phyloP scores from a whole-genome alignment of 306 rosid species.

The Lupinus albus region DNA sequence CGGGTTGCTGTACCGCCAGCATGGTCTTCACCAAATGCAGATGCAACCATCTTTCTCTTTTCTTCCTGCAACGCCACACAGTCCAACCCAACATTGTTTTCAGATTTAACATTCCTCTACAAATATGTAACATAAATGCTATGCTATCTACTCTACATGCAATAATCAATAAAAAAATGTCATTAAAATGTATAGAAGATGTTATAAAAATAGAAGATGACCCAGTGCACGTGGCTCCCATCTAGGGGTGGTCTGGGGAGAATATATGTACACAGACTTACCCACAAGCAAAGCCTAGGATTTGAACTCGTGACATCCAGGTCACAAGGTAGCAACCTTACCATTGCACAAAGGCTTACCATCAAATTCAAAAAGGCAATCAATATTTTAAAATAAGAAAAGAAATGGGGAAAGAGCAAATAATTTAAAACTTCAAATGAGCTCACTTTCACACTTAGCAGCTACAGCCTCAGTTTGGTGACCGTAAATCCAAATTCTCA shows the following conservation, averaged over 20 bases:
- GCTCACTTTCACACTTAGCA: slow-evolving; percentile 8
- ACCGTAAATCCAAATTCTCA: slow-evolving; percentile 27
- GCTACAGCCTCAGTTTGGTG: slow-evolving; percentile 28
- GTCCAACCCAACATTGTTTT: slow-evolving; percentile 36
- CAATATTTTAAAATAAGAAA: neutral
- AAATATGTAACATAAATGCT: neutral
- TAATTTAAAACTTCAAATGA: slow-evolving; percentile 19
- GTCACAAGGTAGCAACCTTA: no score
- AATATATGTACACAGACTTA: no score
- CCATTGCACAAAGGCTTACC: no score
- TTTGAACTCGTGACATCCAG: no score
- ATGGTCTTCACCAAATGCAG: slow-evolving; percentile 96
- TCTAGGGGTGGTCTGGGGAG: no score
- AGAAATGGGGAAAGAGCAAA: neutral
- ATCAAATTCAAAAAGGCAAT: neutral
- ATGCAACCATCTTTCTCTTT: slow-evolving; percentile 95
- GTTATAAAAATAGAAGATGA: no score
- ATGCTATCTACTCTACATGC: neutral
- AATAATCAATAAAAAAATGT: neutral
- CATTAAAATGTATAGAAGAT: no score
- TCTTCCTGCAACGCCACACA: slow-evolving; percentile 67
- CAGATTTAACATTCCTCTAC: slow-evolving; percentile 28
- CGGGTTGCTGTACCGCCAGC: slow-evolving; percentile 78
- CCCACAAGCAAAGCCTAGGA: no score
- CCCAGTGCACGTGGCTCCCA: no score